Evolutionary conservation across 2,329 filamentous ascomycete genomes (phyloP).

Genomic region (Tolypocladium sp.): DNA sequence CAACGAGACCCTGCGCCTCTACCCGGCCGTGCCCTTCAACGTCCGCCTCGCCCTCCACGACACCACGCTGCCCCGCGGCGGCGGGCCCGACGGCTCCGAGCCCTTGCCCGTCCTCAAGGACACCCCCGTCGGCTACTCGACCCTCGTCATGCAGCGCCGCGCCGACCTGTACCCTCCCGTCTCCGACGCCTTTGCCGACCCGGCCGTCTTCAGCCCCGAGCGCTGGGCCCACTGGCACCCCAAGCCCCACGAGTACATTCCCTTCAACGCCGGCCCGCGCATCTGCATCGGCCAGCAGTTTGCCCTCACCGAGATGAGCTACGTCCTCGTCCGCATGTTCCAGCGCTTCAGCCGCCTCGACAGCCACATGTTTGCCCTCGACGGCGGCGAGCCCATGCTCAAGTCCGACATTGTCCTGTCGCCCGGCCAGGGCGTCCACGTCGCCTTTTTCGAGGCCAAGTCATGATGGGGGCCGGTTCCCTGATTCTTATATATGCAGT

Average conservation of each 20-base stretch:
- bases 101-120: conserved; percentile 61
- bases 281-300: conserved; percentile 76
- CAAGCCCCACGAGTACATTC: conserved; percentile 60
- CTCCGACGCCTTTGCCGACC: conserved; percentile 33
- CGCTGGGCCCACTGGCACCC: conserved; percentile 56
- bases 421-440: conserved; percentile 48
- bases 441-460: conserved; percentile 44
- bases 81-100: conserved; percentile 50
- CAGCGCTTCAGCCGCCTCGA: conserved; percentile 61
- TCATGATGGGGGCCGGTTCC: conserved; percentile 3
- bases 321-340: conserved; percentile 62
- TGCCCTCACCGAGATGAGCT: conserved; percentile 66
- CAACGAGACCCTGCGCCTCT: conserved; percentile 69
- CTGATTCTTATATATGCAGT: neutral
- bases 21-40: conserved; percentile 74
- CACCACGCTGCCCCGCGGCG: conserved; percentile 65
- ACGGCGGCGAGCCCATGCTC: conserved; percentile 43
- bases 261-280: conserved; percentile 65
- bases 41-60: conserved; percentile 62
- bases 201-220: conserved; percentile 51
- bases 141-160: conserved; percentile 67
- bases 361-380: conserved; percentile 44
- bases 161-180: conserved; percentile 47
- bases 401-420: conserved; percentile 52
- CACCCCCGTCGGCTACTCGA: conserved; percentile 55